Evolutionary conservation across 805 yeast genomes (phyloP).

Genomic region (Sugiyamaella smithiae): DNA sequence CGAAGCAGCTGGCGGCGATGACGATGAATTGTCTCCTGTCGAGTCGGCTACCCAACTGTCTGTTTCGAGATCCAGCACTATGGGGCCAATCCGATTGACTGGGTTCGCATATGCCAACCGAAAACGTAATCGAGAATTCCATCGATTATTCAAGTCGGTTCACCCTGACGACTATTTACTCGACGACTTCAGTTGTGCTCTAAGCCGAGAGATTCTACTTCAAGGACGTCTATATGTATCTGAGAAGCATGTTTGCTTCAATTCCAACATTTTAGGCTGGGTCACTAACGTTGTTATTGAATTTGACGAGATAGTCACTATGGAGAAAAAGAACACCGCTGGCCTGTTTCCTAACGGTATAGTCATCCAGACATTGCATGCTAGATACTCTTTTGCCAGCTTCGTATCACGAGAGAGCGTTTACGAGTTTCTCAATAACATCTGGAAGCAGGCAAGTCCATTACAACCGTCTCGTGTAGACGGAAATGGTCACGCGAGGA

Average conservation of each 20-base stretch:
- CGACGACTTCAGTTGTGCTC: conserved; percentile 88
- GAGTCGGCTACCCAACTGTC: conserved; percentile 3
- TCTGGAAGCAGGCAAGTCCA: conserved; percentile 53
- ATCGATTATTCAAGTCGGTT: conserved; percentile 63
- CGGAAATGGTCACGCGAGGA: conserved; percentile 6
- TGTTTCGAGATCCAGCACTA: neutral
- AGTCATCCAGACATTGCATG: conserved; percentile 58
- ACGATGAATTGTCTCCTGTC: conserved; percentile 3
- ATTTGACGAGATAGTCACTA: conserved; percentile 61
- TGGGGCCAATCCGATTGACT: conserved; percentile 11
- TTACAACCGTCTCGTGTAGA: conserved; percentile 29
- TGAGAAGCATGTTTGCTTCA: conserved; percentile 76
- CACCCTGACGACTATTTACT: conserved; percentile 68
- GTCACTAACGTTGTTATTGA: conserved; percentile 75
- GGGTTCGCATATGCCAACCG: conserved; percentile 28
- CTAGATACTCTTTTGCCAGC: conserved; percentile 78
- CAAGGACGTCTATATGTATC: conserved; percentile 87
- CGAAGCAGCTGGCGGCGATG: neutral
- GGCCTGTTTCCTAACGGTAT: conserved; percentile 92
- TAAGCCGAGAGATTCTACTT: conserved; percentile 77
- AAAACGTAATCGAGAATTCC: conserved; percentile 72
- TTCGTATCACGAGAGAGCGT: conserved; percentile 80
- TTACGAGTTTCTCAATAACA: conserved; percentile 60
- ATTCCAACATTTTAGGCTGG: conserved; percentile 87
- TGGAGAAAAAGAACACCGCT: conserved; percentile 82